Evolutionary conservation across 352 stramenopile species (phyloP).

Genomic region (Phytopythium helicoides): DNA sequence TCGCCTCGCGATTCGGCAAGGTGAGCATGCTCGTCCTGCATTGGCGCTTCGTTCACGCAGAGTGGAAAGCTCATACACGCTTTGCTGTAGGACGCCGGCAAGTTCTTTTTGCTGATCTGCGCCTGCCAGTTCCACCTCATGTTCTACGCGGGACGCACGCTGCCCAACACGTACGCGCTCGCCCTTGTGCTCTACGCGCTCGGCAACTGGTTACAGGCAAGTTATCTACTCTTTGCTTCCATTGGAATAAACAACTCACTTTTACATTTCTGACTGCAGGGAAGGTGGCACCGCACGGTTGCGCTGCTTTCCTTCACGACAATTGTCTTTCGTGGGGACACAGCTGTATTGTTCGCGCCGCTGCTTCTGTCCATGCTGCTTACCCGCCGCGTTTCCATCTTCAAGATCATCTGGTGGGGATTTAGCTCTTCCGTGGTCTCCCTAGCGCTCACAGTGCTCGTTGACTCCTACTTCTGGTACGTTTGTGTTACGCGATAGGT

Average conservation of each 20-base stretch:
- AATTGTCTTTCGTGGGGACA: slow-evolving; percentile 97
- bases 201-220: slow-evolving; percentile 58
- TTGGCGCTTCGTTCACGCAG: background rate
- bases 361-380: slow-evolving; percentile 92
- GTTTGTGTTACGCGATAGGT: background rate
- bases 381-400: slow-evolving; percentile 52
- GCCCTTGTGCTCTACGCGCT: slow-evolving; percentile 71
- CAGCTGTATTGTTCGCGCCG: slow-evolving; percentile 94
- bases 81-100: slow-evolving; percentile 31
- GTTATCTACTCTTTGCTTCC: background rate
- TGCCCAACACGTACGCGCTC: slow-evolving; percentile 98
- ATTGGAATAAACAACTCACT: too few relatives aligned
- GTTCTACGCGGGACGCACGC: slow-evolving; percentile 96
- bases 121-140: slow-evolving; percentile 96
- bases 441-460: slow-evolving; percentile 79
- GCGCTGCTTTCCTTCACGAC: slow-evolving; percentile 90
- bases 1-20: slow-evolving; percentile 51
- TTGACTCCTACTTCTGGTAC: slow-evolving; percentile 95
- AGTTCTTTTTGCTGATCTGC: slow-evolving; percentile 88
- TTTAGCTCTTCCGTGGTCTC: slow-evolving; percentile 64
- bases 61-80: slow-evolving; percentile 4
- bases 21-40: slow-evolving; percentile 20
- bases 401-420: slow-evolving; percentile 82
- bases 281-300: slow-evolving; percentile 49
- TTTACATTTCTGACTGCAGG: too few relatives aligned